A percentile compares a stretch with the other conserved stretches of the same genome.
Evolutionary conservation across 371 early-diverging fungal species (phyloP).

Genomic region (Fennellomyces sp.): DNA sequence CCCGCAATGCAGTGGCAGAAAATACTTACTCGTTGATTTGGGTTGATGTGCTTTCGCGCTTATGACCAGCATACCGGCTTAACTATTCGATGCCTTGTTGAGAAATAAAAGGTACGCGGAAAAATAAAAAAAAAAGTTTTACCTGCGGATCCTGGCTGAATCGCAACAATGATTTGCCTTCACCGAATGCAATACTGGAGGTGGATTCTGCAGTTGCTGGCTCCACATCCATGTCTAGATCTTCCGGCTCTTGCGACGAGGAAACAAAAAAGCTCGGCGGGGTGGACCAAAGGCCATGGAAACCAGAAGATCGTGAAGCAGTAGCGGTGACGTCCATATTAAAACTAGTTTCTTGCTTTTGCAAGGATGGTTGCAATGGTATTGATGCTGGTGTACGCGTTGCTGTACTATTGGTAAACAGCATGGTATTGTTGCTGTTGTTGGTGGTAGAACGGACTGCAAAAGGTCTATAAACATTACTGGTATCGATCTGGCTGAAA

Average conservation of each 20-base stretch:
- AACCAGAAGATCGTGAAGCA: neutral
- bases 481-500: neutral
- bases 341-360: neutral
- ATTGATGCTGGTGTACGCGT: neutral
- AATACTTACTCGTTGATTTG: conserved; percentile 1
- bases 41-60: neutral
- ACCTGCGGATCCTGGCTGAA: neutral
- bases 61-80: neutral
- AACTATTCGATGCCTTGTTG: neutral
- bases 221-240: neutral
- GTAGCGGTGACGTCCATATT: neutral
- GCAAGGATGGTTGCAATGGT: neutral
- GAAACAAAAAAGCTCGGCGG: neutral
- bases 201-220: neutral
- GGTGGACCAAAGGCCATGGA: neutral
- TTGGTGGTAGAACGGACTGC: neutral
- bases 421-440: neutral
- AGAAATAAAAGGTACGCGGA: neutral
- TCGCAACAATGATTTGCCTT: conserved; percentile 1
- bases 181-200: neutral
- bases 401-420: neutral
- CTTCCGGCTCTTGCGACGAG: neutral
- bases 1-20: neutral
- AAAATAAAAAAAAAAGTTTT: neutral
- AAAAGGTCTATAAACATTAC: neutral